Percentiles rank a stretch among this genome's conserved stretches.
phyloP scores from a whole-genome alignment of 2,329 filamentous ascomycete species.

The Diaporthe vexans region DNA sequence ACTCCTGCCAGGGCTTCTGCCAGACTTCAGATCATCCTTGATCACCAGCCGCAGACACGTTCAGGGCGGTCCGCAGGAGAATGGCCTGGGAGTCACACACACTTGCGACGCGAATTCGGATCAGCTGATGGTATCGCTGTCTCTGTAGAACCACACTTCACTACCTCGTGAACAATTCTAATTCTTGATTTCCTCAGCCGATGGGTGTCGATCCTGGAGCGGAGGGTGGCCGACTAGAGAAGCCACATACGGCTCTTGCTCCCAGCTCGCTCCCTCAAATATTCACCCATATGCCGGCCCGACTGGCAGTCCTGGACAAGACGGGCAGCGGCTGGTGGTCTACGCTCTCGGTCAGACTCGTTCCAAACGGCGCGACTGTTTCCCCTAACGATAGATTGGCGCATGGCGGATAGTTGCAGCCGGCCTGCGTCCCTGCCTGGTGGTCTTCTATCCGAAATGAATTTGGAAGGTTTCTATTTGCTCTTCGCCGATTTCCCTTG shows the following conservation, averaged over 20 bases:
- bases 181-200: neutral
- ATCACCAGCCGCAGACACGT: slow-evolving; percentile 4
- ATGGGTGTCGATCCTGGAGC: slow-evolving; percentile 15
- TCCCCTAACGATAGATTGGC: neutral
- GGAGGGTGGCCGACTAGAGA: neutral
- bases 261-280: slow-evolving; percentile 11
- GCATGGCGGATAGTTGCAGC: slow-evolving; percentile 6
- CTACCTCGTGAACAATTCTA: neutral
- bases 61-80: neutral
- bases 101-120: slow-evolving; percentile 18
- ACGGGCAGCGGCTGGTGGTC: slow-evolving; percentile 29
- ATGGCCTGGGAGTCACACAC: slow-evolving; percentile 15
- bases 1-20: neutral
- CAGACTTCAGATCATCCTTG: neutral
- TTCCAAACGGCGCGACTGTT: slow-evolving; percentile 18
- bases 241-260: slow-evolving; percentile 17
- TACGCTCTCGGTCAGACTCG: slow-evolving; percentile 16
- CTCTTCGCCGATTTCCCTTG: neutral
- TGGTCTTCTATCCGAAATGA: neutral
- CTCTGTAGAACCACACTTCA: slow-evolving; percentile 29
- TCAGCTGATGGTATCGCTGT: slow-evolving; percentile 31
- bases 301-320: neutral
- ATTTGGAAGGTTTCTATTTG: slow-evolving; percentile 4
- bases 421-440: slow-evolving; percentile 5
- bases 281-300: slow-evolving; percentile 23